Percentiles rank a stretch among this genome's conserved stretches.
These are phyloP conservation scores for Tetrapisispora namnaoensis DNA, from an alignment of 805 yeast genomes.

Conservation along the genomic window DNA sequence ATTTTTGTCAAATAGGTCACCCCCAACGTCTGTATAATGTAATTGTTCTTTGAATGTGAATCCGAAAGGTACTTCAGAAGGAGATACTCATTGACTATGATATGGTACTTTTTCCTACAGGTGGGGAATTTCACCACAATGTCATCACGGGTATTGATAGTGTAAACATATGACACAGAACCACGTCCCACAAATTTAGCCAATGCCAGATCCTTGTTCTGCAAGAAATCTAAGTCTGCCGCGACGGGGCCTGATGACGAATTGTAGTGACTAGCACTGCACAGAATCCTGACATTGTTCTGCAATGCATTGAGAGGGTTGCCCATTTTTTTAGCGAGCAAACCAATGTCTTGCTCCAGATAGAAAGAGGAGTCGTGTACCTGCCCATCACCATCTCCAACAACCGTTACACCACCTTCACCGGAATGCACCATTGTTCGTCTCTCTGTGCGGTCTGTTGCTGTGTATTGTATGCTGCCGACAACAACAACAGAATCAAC, in stretches of 20 bases:
- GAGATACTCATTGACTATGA: conserved; percentile 9
- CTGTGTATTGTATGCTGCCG: no score
- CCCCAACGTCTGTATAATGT: neutral
- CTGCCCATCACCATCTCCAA: neutral
- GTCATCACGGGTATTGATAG: neutral
- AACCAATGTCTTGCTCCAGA: neutral
- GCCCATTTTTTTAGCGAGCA: no score
- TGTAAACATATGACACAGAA: conserved; percentile 10
- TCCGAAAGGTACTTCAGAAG: conserved; percentile 4
- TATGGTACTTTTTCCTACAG: conserved; percentile 6
- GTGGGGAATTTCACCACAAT: conserved; percentile 12
- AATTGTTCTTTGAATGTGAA: neutral
- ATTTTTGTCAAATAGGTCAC: conserved; percentile 5
- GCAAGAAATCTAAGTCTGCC: neutral
- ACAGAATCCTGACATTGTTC: neutral
- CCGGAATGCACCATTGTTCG: no score
- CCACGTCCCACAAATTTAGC: conserved; percentile 8
- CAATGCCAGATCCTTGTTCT: neutral
- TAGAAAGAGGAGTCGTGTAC: neutral
- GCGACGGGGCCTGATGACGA: neutral
- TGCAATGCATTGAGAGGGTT: neutral
- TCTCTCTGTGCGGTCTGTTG: no score
- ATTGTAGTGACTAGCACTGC: neutral
- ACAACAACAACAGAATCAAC: no score
- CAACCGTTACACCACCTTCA: no score